Evolutionary conservation across 1,284 basidiomycete species (phyloP).

Genomic region (Kalmanozyma brasiliensis): DNA sequence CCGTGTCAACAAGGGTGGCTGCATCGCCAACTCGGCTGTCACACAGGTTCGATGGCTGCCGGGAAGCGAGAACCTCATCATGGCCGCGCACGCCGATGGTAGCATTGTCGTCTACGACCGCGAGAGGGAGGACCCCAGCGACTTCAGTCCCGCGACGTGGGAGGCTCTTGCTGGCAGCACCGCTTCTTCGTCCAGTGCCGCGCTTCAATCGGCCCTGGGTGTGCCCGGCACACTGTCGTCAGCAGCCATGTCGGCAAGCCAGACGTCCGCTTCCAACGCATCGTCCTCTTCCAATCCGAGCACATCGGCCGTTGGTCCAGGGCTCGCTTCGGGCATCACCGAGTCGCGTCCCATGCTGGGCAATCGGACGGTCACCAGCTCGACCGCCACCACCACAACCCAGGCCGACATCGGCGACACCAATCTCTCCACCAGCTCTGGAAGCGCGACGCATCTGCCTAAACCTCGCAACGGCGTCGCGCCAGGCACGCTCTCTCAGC

Average conservation of each 20-base stretch:
- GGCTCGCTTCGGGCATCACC: slow-evolving; percentile 12
- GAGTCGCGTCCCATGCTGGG: slow-evolving; percentile 35
- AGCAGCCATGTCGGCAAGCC: slow-evolving; percentile 38
- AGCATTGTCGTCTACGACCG: slow-evolving; percentile 87
- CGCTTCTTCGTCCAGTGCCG: slow-evolving; percentile 31
- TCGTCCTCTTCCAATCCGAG: slow-evolving; percentile 23
- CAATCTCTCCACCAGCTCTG: slow-evolving; percentile 29
- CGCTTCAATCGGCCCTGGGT: slow-evolving; percentile 14
- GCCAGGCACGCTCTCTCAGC: slow-evolving; percentile 31
- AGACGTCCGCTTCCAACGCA: slow-evolving; percentile 25
- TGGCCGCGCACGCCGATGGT: slow-evolving; percentile 90
- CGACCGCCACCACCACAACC: slow-evolving; percentile 39
- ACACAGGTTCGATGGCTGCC: slow-evolving; percentile 90
- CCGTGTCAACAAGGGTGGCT: slow-evolving; percentile 89
- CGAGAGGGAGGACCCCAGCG: slow-evolving; percentile 81
- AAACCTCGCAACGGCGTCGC: slow-evolving; percentile 12
- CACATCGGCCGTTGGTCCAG: background rate
- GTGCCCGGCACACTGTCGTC: slow-evolving; percentile 23
- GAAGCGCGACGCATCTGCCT: slow-evolving; percentile 26
- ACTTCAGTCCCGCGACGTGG: slow-evolving; percentile 32
- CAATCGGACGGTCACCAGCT: slow-evolving; percentile 33
- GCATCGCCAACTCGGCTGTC: slow-evolving; percentile 81
- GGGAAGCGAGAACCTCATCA: slow-evolving; percentile 76
- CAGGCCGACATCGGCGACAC: slow-evolving; percentile 28
- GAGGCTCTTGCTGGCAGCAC: slow-evolving; percentile 18